Evolutionary conservation across 176 grass and related monocot genomes (phyloP).

Genomic region (Cymbopogon citratus): DNA sequence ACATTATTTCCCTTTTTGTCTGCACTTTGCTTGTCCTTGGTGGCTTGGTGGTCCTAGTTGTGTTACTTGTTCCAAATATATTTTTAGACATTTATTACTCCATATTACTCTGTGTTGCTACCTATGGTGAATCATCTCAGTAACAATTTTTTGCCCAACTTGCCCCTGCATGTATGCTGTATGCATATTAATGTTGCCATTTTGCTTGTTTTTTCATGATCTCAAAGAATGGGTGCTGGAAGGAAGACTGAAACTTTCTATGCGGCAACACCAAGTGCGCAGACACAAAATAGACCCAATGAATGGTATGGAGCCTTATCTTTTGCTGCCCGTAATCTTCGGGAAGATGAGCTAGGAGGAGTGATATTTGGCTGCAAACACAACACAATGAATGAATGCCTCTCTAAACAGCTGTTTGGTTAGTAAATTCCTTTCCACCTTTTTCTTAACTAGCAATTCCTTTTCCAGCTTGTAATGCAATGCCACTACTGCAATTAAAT

Average conservation of each 20-base stretch:
- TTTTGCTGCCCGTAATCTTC: conserved; percentile 38
- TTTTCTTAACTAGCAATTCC: not conserved
- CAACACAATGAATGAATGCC: conserved; percentile 65
- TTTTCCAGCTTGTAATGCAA: conserved; percentile 5
- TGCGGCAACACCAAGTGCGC: not conserved
- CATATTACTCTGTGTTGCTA: conserved; percentile 11
- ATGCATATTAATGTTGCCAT: conserved; percentile 12
- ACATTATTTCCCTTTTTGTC: not conserved
- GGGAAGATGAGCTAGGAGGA: conserved; percentile 48
- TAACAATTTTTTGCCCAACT: not conserved
- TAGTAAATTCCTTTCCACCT: conserved; percentile 10
- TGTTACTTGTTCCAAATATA: not conserved
- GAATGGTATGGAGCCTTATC: not conserved
- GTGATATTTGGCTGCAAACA: conserved; percentile 78
- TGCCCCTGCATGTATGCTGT: not conserved
- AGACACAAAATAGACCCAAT: conserved; percentile 1
- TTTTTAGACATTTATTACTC: not conserved
- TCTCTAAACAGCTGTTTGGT: conserved; percentile 88
- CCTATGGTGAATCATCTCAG: conserved; percentile 3
- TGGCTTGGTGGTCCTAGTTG: not conserved
- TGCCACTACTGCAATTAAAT: not conserved
- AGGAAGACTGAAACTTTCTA: conserved; percentile 29
- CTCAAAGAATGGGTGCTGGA: conserved; percentile 54
- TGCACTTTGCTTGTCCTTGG: not conserved
- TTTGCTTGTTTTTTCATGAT: conserved; percentile 4